Conservation (phyloP, 306 rosid species). For the Carpinus viminea region DNA sequence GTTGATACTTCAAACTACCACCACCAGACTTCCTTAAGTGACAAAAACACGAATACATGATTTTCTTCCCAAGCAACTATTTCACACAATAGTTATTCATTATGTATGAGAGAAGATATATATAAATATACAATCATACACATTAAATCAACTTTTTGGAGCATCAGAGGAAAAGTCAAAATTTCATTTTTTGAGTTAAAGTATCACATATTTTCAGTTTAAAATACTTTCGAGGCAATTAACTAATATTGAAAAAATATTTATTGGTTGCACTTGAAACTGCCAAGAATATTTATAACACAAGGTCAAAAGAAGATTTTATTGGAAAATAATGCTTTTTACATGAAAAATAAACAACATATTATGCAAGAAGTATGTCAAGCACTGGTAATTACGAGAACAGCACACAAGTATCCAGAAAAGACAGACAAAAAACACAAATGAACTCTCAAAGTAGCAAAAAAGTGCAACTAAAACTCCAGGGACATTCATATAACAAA, state of each 20-base stretch:
- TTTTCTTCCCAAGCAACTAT: not conserved
- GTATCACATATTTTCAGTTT: not conserved
- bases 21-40: not conserved
- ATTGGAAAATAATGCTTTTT: not conserved
- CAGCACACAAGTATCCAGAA: not conserved
- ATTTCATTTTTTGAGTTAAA: not conserved
- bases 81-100: not conserved
- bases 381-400: not conserved
- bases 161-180: not conserved
- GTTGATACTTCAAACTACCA: not conserved
- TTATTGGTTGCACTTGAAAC: not conserved
- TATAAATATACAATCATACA: not conserved
- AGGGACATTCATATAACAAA: not conserved
- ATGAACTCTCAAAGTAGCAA: not conserved
- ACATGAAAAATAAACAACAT: not conserved
- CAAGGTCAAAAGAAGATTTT: not conserved
- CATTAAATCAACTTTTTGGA: not conserved
- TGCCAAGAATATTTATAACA: not conserved
- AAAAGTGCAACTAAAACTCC: not conserved
- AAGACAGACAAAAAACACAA: not conserved
- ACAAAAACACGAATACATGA: not conserved
- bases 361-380: not conserved
- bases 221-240: not conserved
- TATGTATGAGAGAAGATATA: not conserved
- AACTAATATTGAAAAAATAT: not conserved